Evolutionary conservation across 1,139 yeast genomes (phyloP).

Genomic region (Hemisphaericaspora subhashii): DNA sequence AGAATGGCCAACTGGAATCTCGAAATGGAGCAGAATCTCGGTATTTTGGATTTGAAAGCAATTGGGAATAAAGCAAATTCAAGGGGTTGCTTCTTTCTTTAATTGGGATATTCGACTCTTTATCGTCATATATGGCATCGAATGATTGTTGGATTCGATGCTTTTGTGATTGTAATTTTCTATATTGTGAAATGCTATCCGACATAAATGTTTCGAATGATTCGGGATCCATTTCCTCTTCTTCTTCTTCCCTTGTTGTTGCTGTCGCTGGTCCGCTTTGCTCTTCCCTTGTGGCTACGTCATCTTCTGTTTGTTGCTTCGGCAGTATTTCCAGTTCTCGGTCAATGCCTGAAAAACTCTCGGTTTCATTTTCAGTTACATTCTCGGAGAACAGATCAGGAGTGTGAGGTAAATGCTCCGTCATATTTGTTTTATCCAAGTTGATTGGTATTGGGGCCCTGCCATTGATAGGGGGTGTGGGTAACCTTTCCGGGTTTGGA

Average conservation of each 20-base stretch:
- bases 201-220: conserved; percentile 40
- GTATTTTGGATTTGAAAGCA: conserved; percentile 16
- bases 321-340: no score
- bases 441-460: no score
- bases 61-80: conserved; percentile 20
- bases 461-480: no score
- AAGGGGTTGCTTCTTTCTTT: conserved; percentile 20
- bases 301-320: no score
- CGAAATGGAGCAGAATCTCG: conserved; percentile 9
- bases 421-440: no score
- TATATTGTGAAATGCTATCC: conserved; percentile 31
- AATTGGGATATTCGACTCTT: neutral
- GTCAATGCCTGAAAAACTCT: no score
- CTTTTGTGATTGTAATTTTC: conserved; percentile 27
- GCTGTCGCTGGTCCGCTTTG: no score
- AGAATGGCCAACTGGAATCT: conserved; percentile 12
- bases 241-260: no score
- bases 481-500: neutral
- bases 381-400: no score
- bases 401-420: no score
- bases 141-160: conserved; percentile 9
- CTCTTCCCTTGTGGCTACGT: neutral
- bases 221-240: conserved; percentile 24
- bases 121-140: conserved; percentile 7
- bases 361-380: no score